Evolutionary conservation across 2,329 filamentous ascomycete species (phyloP), one percentile per base, ranked within the genome.

Genomic region (Paraphaeosphaeria minitans): DNA sequence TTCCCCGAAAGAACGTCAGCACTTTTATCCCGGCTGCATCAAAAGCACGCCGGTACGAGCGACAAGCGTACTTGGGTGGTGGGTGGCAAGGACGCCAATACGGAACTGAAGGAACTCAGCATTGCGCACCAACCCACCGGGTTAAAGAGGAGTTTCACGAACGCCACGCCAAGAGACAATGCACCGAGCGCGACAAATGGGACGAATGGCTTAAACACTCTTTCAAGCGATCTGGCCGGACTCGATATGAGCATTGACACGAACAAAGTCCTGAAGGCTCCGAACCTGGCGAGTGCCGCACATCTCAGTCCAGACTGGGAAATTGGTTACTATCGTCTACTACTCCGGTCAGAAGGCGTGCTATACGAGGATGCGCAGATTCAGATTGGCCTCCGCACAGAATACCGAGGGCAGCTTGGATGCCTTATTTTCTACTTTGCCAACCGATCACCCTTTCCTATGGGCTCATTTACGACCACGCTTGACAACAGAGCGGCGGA

Each of bases 31-130:
- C 86, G 95, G 58, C 84, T 99, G 51, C 94, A 99, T 78, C 93
- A 97, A 78, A 98, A 96, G 80, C 93, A 96, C 70, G 91, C 90
- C 49, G 91, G 90, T 60, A 95, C 92, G 14, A 96, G 92, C 73
- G 95, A 99, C 77, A 96, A 96, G 80, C 87, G 94, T 61, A 98
- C 95, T 1, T 99, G 95, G 95, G 89, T 97, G 27, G 91, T 98
- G n/a, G 94, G 94, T 62, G 94, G 93, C 60, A 97, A 97, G 79
- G 93, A 96, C 74, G 94, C 93, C 57, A 97, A 97, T 74, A 82
- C 87, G 1, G 92, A 96, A 71, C 83, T 87, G 46, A 85, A 88
- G 56, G 93, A 97, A 75, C 86, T 96, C 59, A 87, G 86, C 63
- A 85, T 97, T 78, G 89, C 88, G 31, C 63, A 67, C 47, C 92